phyloP scores from a whole-genome alignment of 2,329 filamentous ascomycete genomes.

The Hyphodiscus sp. region DNA sequence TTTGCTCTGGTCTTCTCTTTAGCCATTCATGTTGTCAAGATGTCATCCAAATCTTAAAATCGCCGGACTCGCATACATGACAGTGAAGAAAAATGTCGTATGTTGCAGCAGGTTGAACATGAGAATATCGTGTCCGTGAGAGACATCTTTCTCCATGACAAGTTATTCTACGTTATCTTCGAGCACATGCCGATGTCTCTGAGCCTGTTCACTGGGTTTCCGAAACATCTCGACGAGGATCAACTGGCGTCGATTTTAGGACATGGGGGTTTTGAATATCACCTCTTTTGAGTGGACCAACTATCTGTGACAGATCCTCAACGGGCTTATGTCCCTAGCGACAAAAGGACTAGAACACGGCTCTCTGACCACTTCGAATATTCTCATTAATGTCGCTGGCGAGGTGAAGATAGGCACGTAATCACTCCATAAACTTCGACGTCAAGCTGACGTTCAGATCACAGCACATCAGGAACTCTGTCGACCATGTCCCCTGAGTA shows the following conservation, averaged over 20 bases:
- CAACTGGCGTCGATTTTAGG: conserved; percentile 9
- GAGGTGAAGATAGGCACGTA: conserved; percentile 15
- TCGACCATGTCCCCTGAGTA: too few species aligned
- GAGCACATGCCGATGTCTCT: conserved; percentile 18
- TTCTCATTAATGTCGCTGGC: conserved; percentile 12
- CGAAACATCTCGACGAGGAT: conserved; percentile 7
- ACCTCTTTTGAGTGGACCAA: too few species aligned
- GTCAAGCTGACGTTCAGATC: conserved; percentile 6
- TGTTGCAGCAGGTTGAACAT: too few species aligned
- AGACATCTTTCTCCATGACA: too few species aligned
- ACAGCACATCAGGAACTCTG: conserved; percentile 16
- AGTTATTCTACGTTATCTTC: conserved; percentile 18
- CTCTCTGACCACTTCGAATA: conserved; percentile 14
- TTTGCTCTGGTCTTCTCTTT: too few species aligned
- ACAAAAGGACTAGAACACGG: conserved; percentile 9
- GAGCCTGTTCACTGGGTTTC: conserved; percentile 9
- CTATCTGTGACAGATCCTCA: conserved; percentile 8
- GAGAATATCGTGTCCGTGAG: too few species aligned
- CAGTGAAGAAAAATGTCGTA: too few species aligned
- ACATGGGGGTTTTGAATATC: conserved; percentile 12
- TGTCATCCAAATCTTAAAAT: too few species aligned
- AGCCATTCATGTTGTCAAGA: too few species aligned
- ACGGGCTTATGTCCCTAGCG: conserved; percentile 4
- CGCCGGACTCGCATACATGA: too few species aligned
- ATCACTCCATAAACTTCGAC: neutral